Evolutionary conservation across 345 rosid genomes (phyloP).

Genomic region (Eutrema japonicum): DNA sequence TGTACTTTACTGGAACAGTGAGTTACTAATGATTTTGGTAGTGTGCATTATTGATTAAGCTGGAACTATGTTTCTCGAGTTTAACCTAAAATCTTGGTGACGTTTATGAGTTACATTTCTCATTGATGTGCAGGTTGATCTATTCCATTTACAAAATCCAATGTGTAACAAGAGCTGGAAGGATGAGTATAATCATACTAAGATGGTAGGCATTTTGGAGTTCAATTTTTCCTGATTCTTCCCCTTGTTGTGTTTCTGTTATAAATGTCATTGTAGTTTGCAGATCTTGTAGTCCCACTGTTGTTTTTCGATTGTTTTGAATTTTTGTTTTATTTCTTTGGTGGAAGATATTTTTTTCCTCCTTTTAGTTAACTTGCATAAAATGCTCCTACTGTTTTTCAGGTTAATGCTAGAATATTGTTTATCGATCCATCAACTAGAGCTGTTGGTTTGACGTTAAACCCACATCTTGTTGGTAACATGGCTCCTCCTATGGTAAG

Average conservation of each 20-base stretch:
- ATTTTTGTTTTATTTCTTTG: conserved; percentile 4
- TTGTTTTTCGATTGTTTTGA: neutral
- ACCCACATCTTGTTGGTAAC: conserved; percentile 78
- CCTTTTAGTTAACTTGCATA: neutral
- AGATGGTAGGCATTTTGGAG: conserved; percentile 59
- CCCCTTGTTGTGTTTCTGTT: neutral
- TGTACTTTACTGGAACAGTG: conserved; percentile 95
- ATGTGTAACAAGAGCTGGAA: conserved; percentile 73
- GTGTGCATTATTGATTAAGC: conserved; percentile 10
- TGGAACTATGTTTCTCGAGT: conserved; percentile 14
- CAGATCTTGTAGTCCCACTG: conserved; percentile 16
- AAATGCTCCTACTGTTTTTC: conserved; percentile 34
- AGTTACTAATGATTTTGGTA: conserved; percentile 46
- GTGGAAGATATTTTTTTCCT: conserved; percentile 23
- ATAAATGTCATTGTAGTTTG: conserved; percentile 16
- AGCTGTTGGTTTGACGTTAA: conserved; percentile 94
- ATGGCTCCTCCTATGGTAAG: conserved; percentile 82
- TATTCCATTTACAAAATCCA: conserved; percentile 72
- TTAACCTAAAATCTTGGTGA: conserved; percentile 22
- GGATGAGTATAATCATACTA: conserved; percentile 74
- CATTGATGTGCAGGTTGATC: conserved; percentile 68
- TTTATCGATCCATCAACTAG: conserved; percentile 91
- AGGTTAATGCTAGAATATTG: conserved; percentile 92
- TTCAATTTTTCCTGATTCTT: conserved; percentile 18
- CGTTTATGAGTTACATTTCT: conserved; percentile 29